Evolutionary conservation across 805 yeast species (phyloP), one percentile per base, ranked within the genome.

Genomic region (Yarrowia osloensis): DNA sequence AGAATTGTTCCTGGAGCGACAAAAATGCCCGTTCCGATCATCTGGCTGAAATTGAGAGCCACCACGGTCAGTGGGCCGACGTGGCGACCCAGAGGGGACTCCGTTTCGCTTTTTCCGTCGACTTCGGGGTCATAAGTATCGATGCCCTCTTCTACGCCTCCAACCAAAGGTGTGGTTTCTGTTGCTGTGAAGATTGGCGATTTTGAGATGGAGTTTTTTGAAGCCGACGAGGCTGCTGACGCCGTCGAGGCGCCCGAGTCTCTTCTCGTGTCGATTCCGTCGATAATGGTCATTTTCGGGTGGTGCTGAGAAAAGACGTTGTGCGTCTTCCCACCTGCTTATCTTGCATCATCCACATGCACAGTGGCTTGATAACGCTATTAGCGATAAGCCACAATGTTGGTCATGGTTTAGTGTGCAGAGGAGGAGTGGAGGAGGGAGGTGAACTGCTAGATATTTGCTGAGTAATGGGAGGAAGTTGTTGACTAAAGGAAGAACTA

Each of bases 1-100:
- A 82, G 87, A 42, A 88, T 86, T 33, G 61, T 35, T 35, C 39
- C 39, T 15, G 39, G 39, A 15, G 39, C 39, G 6, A 35, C 39
- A 17, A 35, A 35, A 7, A 35, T 35, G 39, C 39, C 39, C 4
- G 39, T 35, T 15, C 39, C 39, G 31, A 54, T 54, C 61, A 54
- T 54, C 8, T 54, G 61, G 8, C 31, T 24, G 31, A 54, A 54
- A 15, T 54, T 54, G 31, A 54, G 61, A 15, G 61, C 61, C 26
- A 54, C 61, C 13, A 54, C 61, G 0, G 61, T 54, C n/a, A 54
- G n/a, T 1, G 42, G 42, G 6, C 61, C 61, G 9, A 54, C 61
- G 22, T 54, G 61, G 11, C 31, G 42, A 13, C 61, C 61, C 11
- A 54, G 33, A 5, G 61, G 61, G 11, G 44, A 35, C 24, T 3